These are phyloP conservation scores for Castanea mollissima DNA, from an alignment of 306 rosid genomes.

Conservation along the genomic window DNA sequence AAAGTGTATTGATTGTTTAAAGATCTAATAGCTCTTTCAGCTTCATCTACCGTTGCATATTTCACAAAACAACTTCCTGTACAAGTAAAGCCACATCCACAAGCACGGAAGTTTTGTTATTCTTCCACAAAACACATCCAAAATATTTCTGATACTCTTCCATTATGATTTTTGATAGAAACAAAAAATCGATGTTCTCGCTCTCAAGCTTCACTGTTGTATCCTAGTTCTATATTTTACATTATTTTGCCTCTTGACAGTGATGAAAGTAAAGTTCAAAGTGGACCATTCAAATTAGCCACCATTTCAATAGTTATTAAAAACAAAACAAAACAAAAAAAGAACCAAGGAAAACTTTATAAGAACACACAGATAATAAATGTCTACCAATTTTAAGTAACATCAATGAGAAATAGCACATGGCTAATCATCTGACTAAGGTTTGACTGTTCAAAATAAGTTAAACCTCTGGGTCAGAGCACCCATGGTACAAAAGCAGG, in stretches of 20 bases:
- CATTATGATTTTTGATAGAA: neutral
- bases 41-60: conserved; percentile 62
- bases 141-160: neutral
- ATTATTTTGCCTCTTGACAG: neutral
- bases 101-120: conserved; percentile 18
- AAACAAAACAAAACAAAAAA: neutral
- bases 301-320: neutral
- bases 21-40: conserved; percentile 74
- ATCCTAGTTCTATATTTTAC: neutral
- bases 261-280: neutral
- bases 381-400: neutral
- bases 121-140: neutral
- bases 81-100: conserved; percentile 29
- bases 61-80: conserved; percentile 91
- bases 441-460: neutral
- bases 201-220: neutral
- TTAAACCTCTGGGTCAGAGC: neutral
- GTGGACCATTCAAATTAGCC: neutral
- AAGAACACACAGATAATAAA: neutral
- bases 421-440: neutral
- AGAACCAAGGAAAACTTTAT: neutral
- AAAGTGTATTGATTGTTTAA: conserved; percentile 65
- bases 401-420: neutral
- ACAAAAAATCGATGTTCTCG: neutral
- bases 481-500: neutral